phyloP scores from a whole-genome alignment of 2,329 filamentous ascomycete genomes.

The Hansfordia pulvinata region DNA sequence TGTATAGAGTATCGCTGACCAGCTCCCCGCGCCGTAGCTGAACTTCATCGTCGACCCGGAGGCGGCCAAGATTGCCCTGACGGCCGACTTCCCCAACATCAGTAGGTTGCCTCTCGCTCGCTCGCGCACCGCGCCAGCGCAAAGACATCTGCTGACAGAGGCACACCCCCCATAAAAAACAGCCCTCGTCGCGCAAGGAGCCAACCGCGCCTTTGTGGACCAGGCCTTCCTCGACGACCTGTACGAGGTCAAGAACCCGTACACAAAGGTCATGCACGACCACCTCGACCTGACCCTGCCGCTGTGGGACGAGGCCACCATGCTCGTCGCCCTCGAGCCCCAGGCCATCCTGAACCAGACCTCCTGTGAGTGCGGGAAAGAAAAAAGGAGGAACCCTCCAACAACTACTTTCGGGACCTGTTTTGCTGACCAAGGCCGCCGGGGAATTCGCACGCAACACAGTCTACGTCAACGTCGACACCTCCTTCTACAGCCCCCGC shows the following conservation, averaged over 20 bases:
- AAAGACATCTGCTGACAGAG: too few relatives aligned
- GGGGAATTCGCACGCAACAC: background rate
- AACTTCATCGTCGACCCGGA: slow-evolving; percentile 38
- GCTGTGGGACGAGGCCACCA: slow-evolving; percentile 11
- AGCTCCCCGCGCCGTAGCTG: slow-evolving; percentile 18
- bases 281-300: slow-evolving; percentile 7
- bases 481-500: slow-evolving; percentile 8
- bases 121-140: too few relatives aligned
- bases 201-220: slow-evolving; percentile 4
- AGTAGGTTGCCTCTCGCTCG: slow-evolving; percentile 8
- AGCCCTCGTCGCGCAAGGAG: slow-evolving; percentile 6
- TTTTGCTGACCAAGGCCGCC: too few relatives aligned
- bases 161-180: too few relatives aligned
- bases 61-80: slow-evolving; percentile 32
- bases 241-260: slow-evolving; percentile 7
- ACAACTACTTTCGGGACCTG: too few relatives aligned
- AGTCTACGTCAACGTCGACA: slow-evolving; percentile 12
- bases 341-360: slow-evolving; percentile 8
- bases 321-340: slow-evolving; percentile 8
- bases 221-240: slow-evolving; percentile 7
- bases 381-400: too few relatives aligned
- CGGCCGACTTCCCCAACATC: slow-evolving; percentile 29
- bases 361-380: slow-evolving; percentile 7
- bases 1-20: slow-evolving; percentile 10
- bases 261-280: slow-evolving; percentile 6